Conservation (phyloP, 2,329 filamentous ascomycete species). For the Thielaviopsis punctulata region DNA sequence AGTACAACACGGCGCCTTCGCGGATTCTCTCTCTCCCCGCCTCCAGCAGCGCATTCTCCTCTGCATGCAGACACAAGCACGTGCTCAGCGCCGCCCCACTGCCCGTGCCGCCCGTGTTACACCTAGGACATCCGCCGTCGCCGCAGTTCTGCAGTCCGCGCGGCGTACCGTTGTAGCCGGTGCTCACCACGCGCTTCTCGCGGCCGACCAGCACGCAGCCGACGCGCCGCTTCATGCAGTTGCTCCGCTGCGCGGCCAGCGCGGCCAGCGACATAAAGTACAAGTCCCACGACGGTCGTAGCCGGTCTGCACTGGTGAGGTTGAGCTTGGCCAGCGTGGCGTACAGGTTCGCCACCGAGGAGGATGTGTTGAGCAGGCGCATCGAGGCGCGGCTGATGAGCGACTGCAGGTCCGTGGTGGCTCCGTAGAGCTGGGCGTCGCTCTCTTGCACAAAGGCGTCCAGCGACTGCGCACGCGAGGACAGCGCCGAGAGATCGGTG, state of each 20-base stretch:
- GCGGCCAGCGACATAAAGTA: slow-evolving; percentile 98
- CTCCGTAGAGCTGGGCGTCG: slow-evolving; percentile 62
- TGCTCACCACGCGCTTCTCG: slow-evolving; percentile 75
- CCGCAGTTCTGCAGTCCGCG: slow-evolving; percentile 77
- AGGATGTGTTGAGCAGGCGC: slow-evolving; percentile 70
- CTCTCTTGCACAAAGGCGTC: slow-evolving; percentile 39
- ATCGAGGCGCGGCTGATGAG: slow-evolving; percentile 70
- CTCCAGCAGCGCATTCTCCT: slow-evolving; percentile 92
- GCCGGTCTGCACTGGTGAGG: slow-evolving; percentile 57
- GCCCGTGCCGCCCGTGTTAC: slow-evolving; percentile 52
- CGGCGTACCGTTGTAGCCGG: slow-evolving; percentile 96
- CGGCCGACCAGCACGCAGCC: slow-evolving; percentile 77
- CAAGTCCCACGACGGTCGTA: slow-evolving; percentile 84
- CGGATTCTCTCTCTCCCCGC: slow-evolving; percentile 81
- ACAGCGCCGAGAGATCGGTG: slow-evolving; percentile 11
- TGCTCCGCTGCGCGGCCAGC: slow-evolving; percentile 74
- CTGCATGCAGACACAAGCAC: slow-evolving; percentile 91
- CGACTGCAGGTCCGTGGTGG: slow-evolving; percentile 46
- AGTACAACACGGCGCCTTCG: slow-evolving; percentile 71
- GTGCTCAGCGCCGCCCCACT: slow-evolving; percentile 62
- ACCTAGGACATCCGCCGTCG: slow-evolving; percentile 77
- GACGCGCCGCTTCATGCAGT: slow-evolving; percentile 96
- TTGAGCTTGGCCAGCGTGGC: slow-evolving; percentile 56
- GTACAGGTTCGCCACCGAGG: slow-evolving; percentile 53
- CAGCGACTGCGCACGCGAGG: slow-evolving; percentile 21